Evolutionary conservation across 768 basidiomycete genomes (phyloP).

Genomic region (Pleurotus giganteus): DNA sequence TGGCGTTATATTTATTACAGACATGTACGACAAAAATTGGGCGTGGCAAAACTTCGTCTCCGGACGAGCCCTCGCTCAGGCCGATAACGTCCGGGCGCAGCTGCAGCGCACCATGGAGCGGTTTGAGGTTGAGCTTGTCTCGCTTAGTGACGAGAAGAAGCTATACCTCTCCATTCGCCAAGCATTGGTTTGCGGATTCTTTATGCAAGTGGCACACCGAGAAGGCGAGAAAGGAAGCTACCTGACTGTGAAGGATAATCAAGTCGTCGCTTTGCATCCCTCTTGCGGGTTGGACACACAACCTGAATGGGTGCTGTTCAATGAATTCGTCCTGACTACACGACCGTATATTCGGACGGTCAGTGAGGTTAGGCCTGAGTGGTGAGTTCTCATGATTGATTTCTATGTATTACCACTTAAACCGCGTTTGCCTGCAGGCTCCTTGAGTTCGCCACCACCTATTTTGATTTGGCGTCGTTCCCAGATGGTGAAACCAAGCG

Average conservation of each 20-base stretch:
- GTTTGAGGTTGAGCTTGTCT: conserved; percentile 75
- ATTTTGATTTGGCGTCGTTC: conserved; percentile 70
- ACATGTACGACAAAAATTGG: conserved; percentile 82
- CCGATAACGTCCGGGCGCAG: conserved; percentile 91
- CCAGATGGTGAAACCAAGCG: conserved; percentile 71
- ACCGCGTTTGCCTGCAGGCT: conserved; percentile 40
- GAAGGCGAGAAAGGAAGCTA: conserved; percentile 90
- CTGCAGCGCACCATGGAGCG: conserved; percentile 90
- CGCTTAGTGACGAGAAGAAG: conserved; percentile 65
- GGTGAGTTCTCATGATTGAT: conserved; percentile 45
- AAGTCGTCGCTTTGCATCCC: conserved; percentile 82
- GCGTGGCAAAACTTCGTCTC: conserved; percentile 89
- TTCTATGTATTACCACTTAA: neutral
- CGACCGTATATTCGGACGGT: conserved; percentile 89
- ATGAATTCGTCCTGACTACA: conserved; percentile 93
- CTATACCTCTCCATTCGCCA: conserved; percentile 75
- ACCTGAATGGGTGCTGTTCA: conserved; percentile 92
- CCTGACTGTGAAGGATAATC: conserved; percentile 92
- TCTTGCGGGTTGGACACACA: conserved; percentile 84
- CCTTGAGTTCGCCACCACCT: conserved; percentile 57
- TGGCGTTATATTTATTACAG: conserved; percentile 32
- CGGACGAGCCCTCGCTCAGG: conserved; percentile 77
- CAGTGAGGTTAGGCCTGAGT: conserved; percentile 82
- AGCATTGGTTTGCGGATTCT: conserved; percentile 89
- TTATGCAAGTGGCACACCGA: conserved; percentile 97